These are phyloP conservation scores for Cercospora sojina DNA, from an alignment of 2,329 filamentous ascomycete species.

Conservation along the genomic window DNA sequence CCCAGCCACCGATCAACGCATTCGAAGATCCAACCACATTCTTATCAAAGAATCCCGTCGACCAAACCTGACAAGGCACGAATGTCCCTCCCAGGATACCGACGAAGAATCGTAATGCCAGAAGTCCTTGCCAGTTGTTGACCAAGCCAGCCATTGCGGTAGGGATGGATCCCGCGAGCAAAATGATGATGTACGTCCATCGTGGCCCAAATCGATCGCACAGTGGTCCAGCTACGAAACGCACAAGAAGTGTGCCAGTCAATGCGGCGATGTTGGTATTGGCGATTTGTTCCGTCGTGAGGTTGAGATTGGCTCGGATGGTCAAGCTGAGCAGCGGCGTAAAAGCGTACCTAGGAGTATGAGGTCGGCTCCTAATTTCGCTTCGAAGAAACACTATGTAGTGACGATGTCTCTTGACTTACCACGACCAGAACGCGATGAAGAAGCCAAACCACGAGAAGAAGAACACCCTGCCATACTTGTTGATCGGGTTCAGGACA, in stretches of 20 bases:
- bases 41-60: constrained; percentile 88
- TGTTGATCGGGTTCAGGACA: constrained; percentile 71
- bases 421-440: constrained; percentile 81
- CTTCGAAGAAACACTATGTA: background rate
- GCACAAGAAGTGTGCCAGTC: constrained; percentile 70
- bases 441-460: constrained; percentile 86
- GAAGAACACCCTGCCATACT: constrained; percentile 83
- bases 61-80: constrained; percentile 88
- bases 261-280: constrained; percentile 90
- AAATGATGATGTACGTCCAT: constrained; percentile 69
- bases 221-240: constrained; percentile 72
- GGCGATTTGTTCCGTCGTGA: constrained; percentile 68
- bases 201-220: constrained; percentile 82
- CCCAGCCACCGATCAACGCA: constrained; percentile 76
- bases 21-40: constrained; percentile 88
- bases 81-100: constrained; percentile 75
- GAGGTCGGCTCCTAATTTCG: background rate
- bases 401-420: constrained; percentile 25
- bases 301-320: constrained; percentile 73
- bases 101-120: constrained; percentile 73
- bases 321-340: constrained; percentile 75
- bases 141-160: constrained; percentile 80
- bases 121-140: constrained; percentile 63
- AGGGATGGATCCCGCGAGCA: constrained; percentile 74
- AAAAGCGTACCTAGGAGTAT: constrained; percentile 69